Evolutionary conservation across 140 eudicot genomes (phyloP).

Genomic region (Stevia rebaudiana): DNA sequence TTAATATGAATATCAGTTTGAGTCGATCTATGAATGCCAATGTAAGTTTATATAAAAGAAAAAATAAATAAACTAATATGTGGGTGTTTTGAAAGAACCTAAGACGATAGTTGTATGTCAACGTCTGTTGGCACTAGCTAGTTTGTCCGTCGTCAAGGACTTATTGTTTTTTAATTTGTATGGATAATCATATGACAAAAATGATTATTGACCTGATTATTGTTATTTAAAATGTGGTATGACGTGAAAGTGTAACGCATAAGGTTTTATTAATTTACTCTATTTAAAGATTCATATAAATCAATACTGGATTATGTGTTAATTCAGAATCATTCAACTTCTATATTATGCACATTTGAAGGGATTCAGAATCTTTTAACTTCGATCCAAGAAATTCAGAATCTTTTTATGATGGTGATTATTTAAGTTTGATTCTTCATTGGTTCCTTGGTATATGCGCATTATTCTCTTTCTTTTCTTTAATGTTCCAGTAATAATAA

Average conservation of each 20-base stretch:
- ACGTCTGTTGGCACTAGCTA: too few species aligned
- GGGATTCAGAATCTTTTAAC: conserved; percentile 19
- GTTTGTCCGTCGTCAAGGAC: too few species aligned
- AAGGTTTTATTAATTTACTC: background rate
- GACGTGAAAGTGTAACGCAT: background rate
- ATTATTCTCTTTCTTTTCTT: background rate
- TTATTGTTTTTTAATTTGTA: too few species aligned
- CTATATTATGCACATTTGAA: too few species aligned
- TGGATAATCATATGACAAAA: too few species aligned
- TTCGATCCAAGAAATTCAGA: background rate
- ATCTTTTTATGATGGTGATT: conserved; percentile 6
- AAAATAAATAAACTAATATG: background rate
- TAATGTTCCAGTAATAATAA: background rate
- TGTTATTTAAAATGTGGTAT: too few species aligned
- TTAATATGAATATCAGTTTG: background rate
- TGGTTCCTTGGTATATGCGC: conserved; percentile 17
- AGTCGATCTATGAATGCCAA: background rate
- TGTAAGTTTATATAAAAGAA: background rate
- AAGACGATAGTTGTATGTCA: background rate
- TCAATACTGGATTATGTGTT: too few species aligned
- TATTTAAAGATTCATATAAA: too few species aligned
- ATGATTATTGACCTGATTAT: too few species aligned
- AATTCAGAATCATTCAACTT: too few species aligned
- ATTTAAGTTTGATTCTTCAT: conserved; percentile 8
- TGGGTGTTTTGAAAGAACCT: background rate